Evolutionary conservation across 2,329 filamentous ascomycete genomes (phyloP).

Genomic region (Exophiala bonariae): DNA sequence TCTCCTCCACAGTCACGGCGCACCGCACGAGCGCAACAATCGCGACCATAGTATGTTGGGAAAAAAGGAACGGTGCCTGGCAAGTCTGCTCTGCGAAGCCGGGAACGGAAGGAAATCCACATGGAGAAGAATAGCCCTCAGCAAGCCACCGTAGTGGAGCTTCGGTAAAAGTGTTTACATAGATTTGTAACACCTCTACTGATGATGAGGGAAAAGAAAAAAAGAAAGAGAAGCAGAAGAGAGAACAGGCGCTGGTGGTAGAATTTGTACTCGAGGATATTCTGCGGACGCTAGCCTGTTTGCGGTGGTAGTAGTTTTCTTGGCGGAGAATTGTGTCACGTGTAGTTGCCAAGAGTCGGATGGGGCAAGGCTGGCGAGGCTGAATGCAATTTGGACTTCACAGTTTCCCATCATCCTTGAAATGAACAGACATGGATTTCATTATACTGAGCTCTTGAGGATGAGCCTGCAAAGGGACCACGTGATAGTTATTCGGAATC

Average conservation of each 20-base stretch:
- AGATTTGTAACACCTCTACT: conserved; percentile 52
- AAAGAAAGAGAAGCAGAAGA: conserved; percentile 29
- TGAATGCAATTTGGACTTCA: no score
- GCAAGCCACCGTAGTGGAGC: conserved; percentile 50
- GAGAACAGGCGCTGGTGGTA: conserved; percentile 5
- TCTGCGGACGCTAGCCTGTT: conserved; percentile 4
- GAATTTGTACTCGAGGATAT: conserved; percentile 31
- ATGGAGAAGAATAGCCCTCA: conserved; percentile 49
- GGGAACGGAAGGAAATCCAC: conserved; percentile 54
- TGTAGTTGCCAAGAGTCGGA: no score
- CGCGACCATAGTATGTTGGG: conserved; percentile 41
- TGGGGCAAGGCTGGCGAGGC: no score
- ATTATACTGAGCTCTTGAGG: no score
- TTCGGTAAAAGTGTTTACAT: conserved; percentile 49
- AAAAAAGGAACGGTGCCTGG: conserved; percentile 45
- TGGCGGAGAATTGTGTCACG: conserved; percentile 3
- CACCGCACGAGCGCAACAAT: conserved; percentile 37
- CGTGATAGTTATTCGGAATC: no score
- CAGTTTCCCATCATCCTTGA: no score
- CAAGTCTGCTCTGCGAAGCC: conserved; percentile 42
- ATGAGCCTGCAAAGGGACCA: no score
- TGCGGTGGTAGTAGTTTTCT: neutral
- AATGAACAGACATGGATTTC: no score
- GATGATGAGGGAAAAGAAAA: conserved; percentile 47
- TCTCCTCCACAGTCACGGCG: conserved; percentile 49